Evolutionary conservation across 305 asterid species (phyloP), one percentile per base, ranked within the genome.

Genomic region (Fraxinus dipetala): DNA sequence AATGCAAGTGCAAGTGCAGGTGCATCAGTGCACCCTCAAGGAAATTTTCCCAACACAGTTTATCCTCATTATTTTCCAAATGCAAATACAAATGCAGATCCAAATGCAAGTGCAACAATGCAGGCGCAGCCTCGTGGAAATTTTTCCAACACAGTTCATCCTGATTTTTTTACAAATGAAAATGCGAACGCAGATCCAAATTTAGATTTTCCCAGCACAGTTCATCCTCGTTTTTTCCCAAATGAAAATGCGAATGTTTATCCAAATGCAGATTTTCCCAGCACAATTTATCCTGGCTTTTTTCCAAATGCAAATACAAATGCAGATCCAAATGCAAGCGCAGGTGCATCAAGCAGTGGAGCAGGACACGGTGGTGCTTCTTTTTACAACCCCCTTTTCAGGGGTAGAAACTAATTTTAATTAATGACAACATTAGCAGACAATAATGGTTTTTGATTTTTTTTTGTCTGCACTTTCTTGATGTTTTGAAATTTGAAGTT

Each of bases 401-500:
- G 75, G 36, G 38, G 38, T 30, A 1, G 24, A 5, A 30, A 30
- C 20, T 69, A 31, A 69, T 69, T 69, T 69, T 69, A 69, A 67
- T 67, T 69, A 11, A 69, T 14, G 75, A 30, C 75, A 69, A 69
- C 11, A 14, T 69, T 69, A 30, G 10, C 40, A 30, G 75, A 67
- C 9, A 7, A 5, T 7, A 22, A 59, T 59, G 30, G 18, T 13
- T 45, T 13, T 45, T 45, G 56, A 10, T 40, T 20, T 18, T 18
- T n/a, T 5, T 28, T 30, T 14, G 20, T 13, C 20, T 16, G 9
- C 3, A 30, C n/a, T 28, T 28, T 69, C 36, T 4, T 13, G 75
- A 69, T 69, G 75, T 69, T 65, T 65, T 65, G 72, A 65, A 22
- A 35, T 65, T 65, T 65, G 72, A 65, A 22, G 72, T 63, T 65